Base-by-base conservation (phyloP, 352 stramenopile genomes). In the Pilasporangium apinafurcum region DNA sequence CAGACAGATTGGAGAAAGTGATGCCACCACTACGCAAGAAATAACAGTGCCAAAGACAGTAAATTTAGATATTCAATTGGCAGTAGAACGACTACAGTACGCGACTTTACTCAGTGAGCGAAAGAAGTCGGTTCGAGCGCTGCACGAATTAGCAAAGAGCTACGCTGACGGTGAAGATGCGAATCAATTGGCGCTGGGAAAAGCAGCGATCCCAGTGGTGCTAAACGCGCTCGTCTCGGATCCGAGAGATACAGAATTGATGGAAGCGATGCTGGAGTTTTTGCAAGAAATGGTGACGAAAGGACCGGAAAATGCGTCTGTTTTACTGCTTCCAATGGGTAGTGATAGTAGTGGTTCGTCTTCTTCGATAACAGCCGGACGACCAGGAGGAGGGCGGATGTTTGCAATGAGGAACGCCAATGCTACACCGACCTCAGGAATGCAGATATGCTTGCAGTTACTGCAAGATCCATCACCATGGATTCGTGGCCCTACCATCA, bases 191-290 rank as follows among this genome's bases (percentile, higher is more conserved):
- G 31, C 45, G 9, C 63, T 88, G 0, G 70, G 60, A 2, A 20
- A 59, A 1, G 54, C 62, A 2, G 56, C 71, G 17, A 63, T 82
- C 6, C 79, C 79, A 1, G 67, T 57, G 2, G 54, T 88, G 5
- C 54, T 92, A 24, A 66, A 59, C 14, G 79, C 79, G 3, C 46
- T 92, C 10, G 59, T 83, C 21, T 85, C 79, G 18, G 79, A 92
- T 35, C 79, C 79, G 25, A 56, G 79, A 42, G 79, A 92, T 44
- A 87, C 76, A n/a, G 79, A 89, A 50, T 68, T 92, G 35, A 89
- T 92, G 71, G 79, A 92, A 47, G 61, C 73, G 8, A 85, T 92
- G 71, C 59, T 92, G 5, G 79, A 89, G 55, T 60, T 87, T 12
- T 44, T 92, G 9, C 76, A 88, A 37, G 39, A 56, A 14, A 48